phyloP scores from a whole-genome alignment of 805 yeast species.

The Phaffomyces antillensis region DNA sequence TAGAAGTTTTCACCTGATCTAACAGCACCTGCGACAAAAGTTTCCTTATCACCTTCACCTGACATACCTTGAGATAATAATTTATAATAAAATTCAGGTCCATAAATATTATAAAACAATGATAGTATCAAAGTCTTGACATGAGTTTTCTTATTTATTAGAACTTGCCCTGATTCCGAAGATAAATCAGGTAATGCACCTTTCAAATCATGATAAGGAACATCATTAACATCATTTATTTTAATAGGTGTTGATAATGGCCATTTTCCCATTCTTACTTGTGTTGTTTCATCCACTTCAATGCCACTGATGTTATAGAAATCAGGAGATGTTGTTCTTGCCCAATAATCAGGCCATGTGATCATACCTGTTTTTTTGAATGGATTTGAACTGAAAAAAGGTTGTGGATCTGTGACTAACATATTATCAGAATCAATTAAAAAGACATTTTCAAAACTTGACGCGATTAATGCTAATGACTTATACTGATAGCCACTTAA shows the following conservation, averaged over 20 bases:
- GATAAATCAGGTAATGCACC: conserved; percentile 63
- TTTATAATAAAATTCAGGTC: conserved; percentile 62
- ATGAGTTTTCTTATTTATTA: conserved; percentile 55
- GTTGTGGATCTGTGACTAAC: conserved; percentile 41
- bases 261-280: conserved; percentile 20
- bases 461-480: conserved; percentile 63
- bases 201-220: conserved; percentile 52
- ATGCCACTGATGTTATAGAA: conserved; percentile 47
- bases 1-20: conserved; percentile 29
- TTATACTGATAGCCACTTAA: conserved; percentile 65
- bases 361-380: conserved; percentile 45
- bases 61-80: conserved; percentile 65
- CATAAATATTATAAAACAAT: conserved; percentile 57
- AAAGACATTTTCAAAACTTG: conserved; percentile 68
- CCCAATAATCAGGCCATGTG: conserved; percentile 76
- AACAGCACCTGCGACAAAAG: conserved; percentile 60
- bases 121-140: conserved; percentile 50
- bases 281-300: conserved; percentile 22
- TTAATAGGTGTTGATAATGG: conserved; percentile 9
- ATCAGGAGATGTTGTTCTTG: conserved; percentile 57
- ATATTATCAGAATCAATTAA: conserved; percentile 72
- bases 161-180: conserved; percentile 63
- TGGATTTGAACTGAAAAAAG: conserved; percentile 37
- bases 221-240: conserved; percentile 19
- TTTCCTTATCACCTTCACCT: conserved; percentile 79